Conservation (phyloP, 2,329 filamentous ascomycete species). For the Aspergillus sp. region DNA sequence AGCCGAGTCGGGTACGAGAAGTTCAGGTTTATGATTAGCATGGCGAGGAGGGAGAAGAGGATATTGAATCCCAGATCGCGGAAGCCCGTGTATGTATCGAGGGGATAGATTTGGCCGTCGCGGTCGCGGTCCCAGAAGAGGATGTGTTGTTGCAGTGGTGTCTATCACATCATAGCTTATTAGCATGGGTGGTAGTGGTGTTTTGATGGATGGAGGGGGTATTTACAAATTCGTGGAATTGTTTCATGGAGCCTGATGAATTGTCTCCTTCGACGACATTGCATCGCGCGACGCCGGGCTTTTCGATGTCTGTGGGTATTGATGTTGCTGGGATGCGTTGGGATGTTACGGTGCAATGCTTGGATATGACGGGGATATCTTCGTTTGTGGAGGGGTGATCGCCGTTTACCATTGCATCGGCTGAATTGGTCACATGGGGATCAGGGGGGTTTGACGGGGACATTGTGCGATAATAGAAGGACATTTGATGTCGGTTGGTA, state of each 20-base stretch:
- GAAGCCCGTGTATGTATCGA: constrained; percentile 44
- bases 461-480: not conserved
- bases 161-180: constrained; percentile 11
- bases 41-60: constrained; percentile 40
- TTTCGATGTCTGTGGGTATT: not conserved
- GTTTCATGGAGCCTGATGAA: constrained; percentile 1
- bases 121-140: constrained; percentile 46
- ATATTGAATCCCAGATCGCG: constrained; percentile 43
- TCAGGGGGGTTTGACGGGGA: not conserved
- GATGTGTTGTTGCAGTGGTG: constrained; percentile 43
- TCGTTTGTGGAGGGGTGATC: not conserved
- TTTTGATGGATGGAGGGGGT: too few species aligned
- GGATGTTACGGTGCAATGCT: not conserved
- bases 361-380: not conserved
- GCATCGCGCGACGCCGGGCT: constrained; percentile 5
- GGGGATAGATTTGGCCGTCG: constrained; percentile 43
- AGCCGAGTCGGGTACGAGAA: constrained; percentile 50
- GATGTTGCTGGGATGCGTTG: constrained; percentile 1
- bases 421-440: not conserved
- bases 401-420: not conserved
- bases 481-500: too few species aligned
- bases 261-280: constrained; percentile 8
- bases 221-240: constrained; percentile 8
- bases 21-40: constrained; percentile 41
- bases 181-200: too few species aligned